Conservation (phyloP, 169 alveolate genomes). For the Nephromyces sp. region DNA sequence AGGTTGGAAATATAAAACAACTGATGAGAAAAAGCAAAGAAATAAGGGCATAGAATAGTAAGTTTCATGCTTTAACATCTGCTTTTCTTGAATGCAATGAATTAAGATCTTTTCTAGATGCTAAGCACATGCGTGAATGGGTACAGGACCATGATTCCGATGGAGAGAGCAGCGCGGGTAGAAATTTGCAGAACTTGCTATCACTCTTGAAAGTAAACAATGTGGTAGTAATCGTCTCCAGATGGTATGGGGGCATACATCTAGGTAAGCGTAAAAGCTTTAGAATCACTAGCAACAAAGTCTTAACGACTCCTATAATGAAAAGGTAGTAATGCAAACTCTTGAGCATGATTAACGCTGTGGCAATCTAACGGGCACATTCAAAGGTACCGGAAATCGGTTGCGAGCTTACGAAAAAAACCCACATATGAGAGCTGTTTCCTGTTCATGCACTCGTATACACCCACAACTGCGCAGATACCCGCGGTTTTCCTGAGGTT, state of each 20-base stretch:
- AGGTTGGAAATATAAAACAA: too few relatives aligned
- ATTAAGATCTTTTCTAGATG: slow-evolving; percentile 2
- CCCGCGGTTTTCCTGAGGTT: too few relatives aligned
- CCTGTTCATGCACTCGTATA: background rate
- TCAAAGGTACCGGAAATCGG: too few relatives aligned
- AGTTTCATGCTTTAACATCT: background rate
- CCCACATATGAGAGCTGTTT: background rate
- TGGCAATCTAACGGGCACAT: too few relatives aligned
- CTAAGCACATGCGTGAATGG: too few relatives aligned
- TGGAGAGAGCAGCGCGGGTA: slow-evolving; percentile 6
- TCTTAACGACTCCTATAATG: background rate
- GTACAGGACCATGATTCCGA: slow-evolving; percentile 12
- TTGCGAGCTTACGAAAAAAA: background rate
- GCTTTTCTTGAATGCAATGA: background rate
- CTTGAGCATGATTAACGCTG: background rate
- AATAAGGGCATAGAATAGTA: background rate
- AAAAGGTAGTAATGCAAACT: background rate
- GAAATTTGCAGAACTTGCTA: slow-evolving; percentile 3
- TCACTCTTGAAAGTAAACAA: background rate
- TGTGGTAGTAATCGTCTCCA: slow-evolving; percentile 4
- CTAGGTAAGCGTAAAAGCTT: background rate
- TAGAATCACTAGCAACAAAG: background rate
- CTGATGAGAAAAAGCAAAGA: background rate
- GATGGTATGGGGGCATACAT: slow-evolving; percentile 15
- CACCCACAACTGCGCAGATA: too few relatives aligned